Base-by-base conservation (phyloP, 1,139 yeast species). In the Sugiyamaella japonica region DNA sequence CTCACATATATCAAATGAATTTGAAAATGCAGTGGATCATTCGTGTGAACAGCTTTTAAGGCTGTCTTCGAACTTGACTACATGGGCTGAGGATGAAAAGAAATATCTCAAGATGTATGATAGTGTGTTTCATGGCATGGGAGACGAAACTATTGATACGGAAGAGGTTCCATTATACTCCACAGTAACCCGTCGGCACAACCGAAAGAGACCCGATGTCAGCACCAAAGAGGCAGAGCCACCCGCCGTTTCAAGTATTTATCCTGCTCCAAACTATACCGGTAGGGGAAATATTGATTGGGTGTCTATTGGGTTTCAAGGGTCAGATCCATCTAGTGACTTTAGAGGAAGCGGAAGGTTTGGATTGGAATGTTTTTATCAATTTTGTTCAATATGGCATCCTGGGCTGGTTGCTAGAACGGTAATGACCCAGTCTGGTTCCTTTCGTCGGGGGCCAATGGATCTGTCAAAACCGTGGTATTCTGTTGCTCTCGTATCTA, bases 301-400 rank as follows among this genome's bases (percentile, higher is more conserved):
- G 74, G 70, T 65, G 7, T 57, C 62, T 5, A 59, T 73, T 12
- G 76, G 76, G 5, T 73, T 73, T 59, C 76, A 73, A 52, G 74
- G 75, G 1, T 36, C 61, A 13, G 70, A 71, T 51, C 76, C 76
- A 4, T 57, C 66, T 3, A 66, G 70, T 0, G 76, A 73, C 52
- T 70, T 73, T 52, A 63, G 76, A 15, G 70, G 70, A 2, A 63
- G 72, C 7, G 76, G 76, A 1, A 31, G 44, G 45, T 61, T 71
- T 25, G 76, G 76, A 2, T 55, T 72, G 25, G 54, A 53, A 17
- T 59, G 61, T 29, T 65, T 66, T 47, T 61, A 62, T 23, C 50
- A 54, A 16, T 61, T 67, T 47, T 66, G 71, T 55, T 48, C 54
- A 7, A 20, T 32, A 7, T n/a, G 29, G 15, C 29, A 16, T 9